A percentile compares a stretch with the other conserved stretches of the same genome.
Evolutionary conservation across 352 stramenopile species (phyloP).

Genomic region (Phytophthora macrochlamydospora): DNA sequence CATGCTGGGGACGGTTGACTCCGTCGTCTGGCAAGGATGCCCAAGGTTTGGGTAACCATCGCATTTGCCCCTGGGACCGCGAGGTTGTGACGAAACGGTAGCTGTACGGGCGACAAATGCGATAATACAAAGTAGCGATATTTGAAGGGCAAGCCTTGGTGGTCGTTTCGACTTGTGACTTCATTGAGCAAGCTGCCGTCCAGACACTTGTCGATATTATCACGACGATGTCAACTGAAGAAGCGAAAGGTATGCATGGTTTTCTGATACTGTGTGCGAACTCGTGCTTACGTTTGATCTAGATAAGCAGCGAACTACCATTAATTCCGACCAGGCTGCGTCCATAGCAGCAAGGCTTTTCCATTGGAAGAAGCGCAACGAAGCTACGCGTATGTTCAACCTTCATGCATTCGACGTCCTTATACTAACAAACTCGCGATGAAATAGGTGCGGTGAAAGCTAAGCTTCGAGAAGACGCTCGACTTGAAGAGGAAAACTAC

Average conservation of each 20-base stretch:
- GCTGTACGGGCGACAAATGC: background rate
- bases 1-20: constrained; percentile 57
- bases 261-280: too few relatives aligned
- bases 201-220: too few relatives aligned
- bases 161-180: constrained; percentile 14
- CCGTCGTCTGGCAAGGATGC: constrained; percentile 34
- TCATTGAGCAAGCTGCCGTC: constrained; percentile 5
- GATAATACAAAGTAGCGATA: constrained; percentile 16
- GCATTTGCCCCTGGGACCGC: constrained; percentile 70
- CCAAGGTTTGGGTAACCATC: constrained; percentile 9
- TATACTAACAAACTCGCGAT: background rate
- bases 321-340: constrained; percentile 12
- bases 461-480: constrained; percentile 21
- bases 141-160: constrained; percentile 8
- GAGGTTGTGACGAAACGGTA: constrained; percentile 49
- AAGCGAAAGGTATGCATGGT: too few relatives aligned
- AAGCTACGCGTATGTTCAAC: constrained; percentile 19
- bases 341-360: constrained; percentile 13
- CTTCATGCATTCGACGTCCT: too few relatives aligned
- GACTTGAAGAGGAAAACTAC: constrained; percentile 27
- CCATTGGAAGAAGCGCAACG: constrained; percentile 26
- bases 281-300: background rate
- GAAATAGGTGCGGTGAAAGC: constrained; percentile 23
- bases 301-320: constrained; percentile 3
- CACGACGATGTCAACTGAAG: too few relatives aligned